Evolutionary conservation across 495 filamentous ascomycete genomes (phyloP).

Genomic region (Chlorociboria aeruginascens): DNA sequence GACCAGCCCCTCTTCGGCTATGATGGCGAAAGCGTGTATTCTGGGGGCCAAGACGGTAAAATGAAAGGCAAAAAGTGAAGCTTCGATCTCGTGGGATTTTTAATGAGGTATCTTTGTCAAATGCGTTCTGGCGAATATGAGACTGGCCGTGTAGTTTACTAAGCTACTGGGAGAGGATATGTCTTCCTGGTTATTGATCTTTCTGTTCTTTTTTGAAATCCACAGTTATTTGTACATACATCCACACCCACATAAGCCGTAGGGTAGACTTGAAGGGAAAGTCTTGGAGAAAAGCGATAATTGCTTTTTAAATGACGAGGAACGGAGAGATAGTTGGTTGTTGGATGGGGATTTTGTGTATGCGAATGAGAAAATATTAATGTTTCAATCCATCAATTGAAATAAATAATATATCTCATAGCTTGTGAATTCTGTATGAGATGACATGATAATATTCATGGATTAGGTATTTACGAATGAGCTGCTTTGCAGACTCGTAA

Average conservation of each 20-base stretch:
- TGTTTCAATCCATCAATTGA: too few relatives aligned
- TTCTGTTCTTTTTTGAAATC: neutral
- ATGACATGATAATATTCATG: too few relatives aligned
- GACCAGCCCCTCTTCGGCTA: constrained; percentile 66
- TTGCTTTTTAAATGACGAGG: neutral
- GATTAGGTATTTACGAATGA: too few relatives aligned
- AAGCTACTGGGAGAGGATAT: neutral
- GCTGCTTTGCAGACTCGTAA: neutral
- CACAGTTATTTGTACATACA: neutral
- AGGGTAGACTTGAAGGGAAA: neutral
- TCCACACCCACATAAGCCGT: neutral
- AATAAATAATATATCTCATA: too few relatives aligned
- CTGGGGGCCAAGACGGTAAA: constrained; percentile 17
- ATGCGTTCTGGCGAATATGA: neutral
- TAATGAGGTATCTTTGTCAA: too few relatives aligned
- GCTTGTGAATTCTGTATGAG: too few relatives aligned
- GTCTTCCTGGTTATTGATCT: neutral
- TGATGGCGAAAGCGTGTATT: constrained; percentile 35
- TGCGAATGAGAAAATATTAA: too few relatives aligned
- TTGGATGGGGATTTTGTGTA: too few relatives aligned
- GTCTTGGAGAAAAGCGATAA: neutral
- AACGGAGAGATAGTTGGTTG: neutral
- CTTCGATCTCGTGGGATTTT: neutral
- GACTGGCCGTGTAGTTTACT: neutral
- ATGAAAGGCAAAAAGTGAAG: neutral